These are phyloP conservation scores for Coprinopsis cinerea DNA, from an alignment of 768 basidiomycete genomes.

Conservation along the genomic window DNA sequence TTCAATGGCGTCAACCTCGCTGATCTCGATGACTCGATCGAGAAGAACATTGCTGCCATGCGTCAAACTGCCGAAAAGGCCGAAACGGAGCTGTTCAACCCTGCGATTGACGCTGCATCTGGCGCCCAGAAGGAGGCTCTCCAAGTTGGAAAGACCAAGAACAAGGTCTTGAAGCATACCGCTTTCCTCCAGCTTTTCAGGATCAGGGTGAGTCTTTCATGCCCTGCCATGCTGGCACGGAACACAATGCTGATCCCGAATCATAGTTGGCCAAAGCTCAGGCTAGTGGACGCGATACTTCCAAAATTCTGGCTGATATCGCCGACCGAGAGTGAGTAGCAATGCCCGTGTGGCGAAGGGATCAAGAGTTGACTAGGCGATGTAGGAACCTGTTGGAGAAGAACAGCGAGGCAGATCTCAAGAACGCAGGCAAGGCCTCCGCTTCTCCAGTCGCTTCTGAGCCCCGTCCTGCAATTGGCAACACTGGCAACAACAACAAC, in stretches of 20 bases:
- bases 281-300: neutral
- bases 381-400: neutral
- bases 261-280: neutral
- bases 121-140: neutral
- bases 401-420: neutral
- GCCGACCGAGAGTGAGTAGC: neutral
- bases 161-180: slow-evolving; percentile 4
- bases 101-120: neutral
- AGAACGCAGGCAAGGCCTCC: neutral
- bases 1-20: slow-evolving; percentile 2
- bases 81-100: slow-evolving; percentile 1
- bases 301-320: neutral
- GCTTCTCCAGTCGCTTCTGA: neutral
- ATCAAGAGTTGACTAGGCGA: neutral
- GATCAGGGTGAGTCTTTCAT: neutral
- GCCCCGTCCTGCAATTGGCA: neutral
- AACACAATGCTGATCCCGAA: neutral
- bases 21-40: neutral
- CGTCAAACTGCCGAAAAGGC: neutral
- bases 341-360: neutral
- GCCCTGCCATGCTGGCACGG: neutral
- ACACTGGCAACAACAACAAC: neutral
- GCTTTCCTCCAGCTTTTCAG: neutral
- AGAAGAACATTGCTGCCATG: neutral
- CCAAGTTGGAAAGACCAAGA: slow-evolving; percentile 1